Evolutionary conservation across 192 early-diverging fungal species (phyloP).

Genomic region (Geranomyces michiganensis): DNA sequence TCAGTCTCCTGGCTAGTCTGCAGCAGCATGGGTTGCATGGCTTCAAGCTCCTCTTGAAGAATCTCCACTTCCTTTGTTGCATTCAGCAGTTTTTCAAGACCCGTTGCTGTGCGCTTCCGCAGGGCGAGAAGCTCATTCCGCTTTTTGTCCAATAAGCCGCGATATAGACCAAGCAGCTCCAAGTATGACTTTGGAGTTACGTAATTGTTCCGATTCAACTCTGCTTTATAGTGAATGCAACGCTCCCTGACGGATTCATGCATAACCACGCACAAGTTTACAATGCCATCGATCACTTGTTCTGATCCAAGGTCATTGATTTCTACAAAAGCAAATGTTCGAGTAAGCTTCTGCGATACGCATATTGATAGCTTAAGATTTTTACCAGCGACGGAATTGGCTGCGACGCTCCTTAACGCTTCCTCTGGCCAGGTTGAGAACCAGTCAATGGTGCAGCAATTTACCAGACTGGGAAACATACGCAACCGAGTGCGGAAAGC

Average conservation of each 20-base stretch:
- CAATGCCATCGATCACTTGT: conserved; percentile 62
- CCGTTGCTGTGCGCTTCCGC: conserved; percentile 57
- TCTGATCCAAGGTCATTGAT: conserved; percentile 61
- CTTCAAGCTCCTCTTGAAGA: conserved; percentile 65
- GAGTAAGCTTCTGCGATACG: neutral
- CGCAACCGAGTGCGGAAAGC: conserved; percentile 62
- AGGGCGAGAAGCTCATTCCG: conserved; percentile 55
- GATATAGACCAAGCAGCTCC: conserved; percentile 61
- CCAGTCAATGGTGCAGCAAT: conserved; percentile 72
- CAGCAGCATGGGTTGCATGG: conserved; percentile 66
- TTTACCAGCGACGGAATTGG: conserved; percentile 48
- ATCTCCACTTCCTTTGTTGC: conserved; percentile 67
- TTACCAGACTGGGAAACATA: conserved; percentile 67
- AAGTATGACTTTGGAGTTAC: conserved; percentile 68
- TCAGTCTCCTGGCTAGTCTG: conserved; percentile 67
- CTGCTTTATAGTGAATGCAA: conserved; percentile 57
- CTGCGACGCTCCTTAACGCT: conserved; percentile 58
- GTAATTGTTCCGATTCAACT: conserved; percentile 64
- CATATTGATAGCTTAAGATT: neutral
- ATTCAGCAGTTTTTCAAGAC: conserved; percentile 62
- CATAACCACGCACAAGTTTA: conserved; percentile 61
- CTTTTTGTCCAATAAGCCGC: conserved; percentile 61
- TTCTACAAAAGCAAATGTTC: conserved; percentile 31
- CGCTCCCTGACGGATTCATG: conserved; percentile 59
- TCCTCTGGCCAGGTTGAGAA: conserved; percentile 71